These are phyloP conservation scores for Capronia americana DNA, from an alignment of 2,329 filamentous ascomycete species.

Conservation along the genomic window DNA sequence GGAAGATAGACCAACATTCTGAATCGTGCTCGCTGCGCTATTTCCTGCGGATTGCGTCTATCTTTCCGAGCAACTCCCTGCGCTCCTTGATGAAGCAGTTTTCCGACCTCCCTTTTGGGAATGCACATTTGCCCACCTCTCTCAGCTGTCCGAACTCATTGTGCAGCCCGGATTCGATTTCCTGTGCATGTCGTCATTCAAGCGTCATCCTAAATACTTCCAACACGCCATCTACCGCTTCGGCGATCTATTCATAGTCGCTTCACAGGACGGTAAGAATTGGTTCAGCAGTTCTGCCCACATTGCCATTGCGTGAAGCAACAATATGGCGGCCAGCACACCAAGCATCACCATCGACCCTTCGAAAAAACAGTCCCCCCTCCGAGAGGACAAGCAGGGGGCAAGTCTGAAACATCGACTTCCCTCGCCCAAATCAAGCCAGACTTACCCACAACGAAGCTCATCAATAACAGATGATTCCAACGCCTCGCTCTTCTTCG, in stretches of 20 bases:
- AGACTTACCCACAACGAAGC: conserved; percentile 42
- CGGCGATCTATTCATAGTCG: not conserved
- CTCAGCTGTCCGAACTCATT: not conserved
- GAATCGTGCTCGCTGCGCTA: not conserved
- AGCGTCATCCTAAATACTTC: conserved; percentile 15
- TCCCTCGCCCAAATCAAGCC: conserved; percentile 52
- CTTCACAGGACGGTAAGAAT: not conserved
- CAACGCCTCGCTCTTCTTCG: conserved; percentile 49
- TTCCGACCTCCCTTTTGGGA: not conserved
- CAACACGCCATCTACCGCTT: not conserved
- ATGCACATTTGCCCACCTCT: not conserved
- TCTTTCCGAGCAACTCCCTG: not conserved
- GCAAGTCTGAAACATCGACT: conserved; percentile 44
- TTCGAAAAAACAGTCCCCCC: conserved; percentile 45
- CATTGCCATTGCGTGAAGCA: not conserved
- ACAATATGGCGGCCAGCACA: conserved; percentile 20
- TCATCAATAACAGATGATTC: conserved; percentile 43
- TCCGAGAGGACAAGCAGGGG: conserved; percentile 45
- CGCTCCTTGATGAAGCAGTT: not conserved
- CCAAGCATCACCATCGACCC: conserved; percentile 28
- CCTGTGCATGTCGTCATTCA: conserved; percentile 20
- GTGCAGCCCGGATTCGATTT: conserved; percentile 11
- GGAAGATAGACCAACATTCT: not conserved
- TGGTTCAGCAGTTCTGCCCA: not conserved
- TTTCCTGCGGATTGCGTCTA: not conserved